Conservation (phyloP, 1,284 basidiomycete species). For the Irpex sp. region DNA sequence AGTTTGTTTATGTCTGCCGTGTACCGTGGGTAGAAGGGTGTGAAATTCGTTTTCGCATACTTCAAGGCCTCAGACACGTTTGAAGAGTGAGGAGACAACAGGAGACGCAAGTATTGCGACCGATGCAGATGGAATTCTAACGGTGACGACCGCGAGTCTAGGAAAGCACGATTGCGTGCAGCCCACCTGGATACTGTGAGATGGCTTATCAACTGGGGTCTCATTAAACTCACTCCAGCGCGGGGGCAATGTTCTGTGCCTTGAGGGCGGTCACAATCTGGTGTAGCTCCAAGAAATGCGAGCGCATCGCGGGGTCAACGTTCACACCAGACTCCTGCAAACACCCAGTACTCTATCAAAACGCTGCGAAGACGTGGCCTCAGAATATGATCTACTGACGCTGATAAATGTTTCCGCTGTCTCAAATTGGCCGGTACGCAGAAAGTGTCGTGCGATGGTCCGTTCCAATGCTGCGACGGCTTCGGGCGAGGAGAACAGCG, state of each 20-base stretch:
- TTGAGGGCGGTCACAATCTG: constrained; percentile 69
- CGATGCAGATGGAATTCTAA: constrained; percentile 87
- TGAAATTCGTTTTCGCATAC: constrained; percentile 73
- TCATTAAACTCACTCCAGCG: constrained; percentile 58
- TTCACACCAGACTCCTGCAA: constrained; percentile 67
- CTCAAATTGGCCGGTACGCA: constrained; percentile 77
- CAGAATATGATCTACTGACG: constrained; percentile 16
- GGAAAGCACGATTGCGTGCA: constrained; percentile 59
- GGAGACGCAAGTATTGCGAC: constrained; percentile 76
- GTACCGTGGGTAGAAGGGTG: constrained; percentile 64
- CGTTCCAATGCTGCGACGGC: constrained; percentile 65
- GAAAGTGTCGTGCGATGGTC: constrained; percentile 73
- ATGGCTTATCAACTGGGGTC: constrained; percentile 4
- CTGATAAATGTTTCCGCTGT: constrained; percentile 68
- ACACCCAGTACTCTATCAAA: neutral
- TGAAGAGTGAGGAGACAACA: constrained; percentile 55
- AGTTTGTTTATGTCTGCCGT: constrained; percentile 71
- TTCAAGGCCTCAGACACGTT: constrained; percentile 57
- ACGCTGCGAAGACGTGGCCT: neutral
- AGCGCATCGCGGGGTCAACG: constrained; percentile 53
- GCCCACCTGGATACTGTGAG: constrained; percentile 61
- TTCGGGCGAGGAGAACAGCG: constrained; percentile 64
- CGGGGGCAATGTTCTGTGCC: constrained; percentile 64
- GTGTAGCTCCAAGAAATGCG: constrained; percentile 72
- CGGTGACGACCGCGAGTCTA: constrained; percentile 66